These are phyloP conservation scores for Triticum urartu DNA, from an alignment of 176 grass and related monocot species.

Conservation along the genomic window DNA sequence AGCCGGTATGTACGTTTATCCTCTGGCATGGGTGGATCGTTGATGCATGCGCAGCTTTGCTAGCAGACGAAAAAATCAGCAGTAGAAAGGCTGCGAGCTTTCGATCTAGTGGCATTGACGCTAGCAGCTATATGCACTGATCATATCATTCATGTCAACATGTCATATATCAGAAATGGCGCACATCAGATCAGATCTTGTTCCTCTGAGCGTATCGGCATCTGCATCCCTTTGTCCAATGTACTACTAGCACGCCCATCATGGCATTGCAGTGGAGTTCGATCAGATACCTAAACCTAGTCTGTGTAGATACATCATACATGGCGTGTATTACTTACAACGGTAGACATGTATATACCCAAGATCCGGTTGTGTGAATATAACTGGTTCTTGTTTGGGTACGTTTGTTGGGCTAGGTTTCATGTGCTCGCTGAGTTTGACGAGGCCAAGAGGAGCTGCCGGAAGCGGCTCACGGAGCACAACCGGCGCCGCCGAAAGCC, in stretches of 20 bases:
- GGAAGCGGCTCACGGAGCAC: slow-evolving; percentile 68
- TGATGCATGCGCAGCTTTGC: background rate
- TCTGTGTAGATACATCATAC: background rate
- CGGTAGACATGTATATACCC: background rate
- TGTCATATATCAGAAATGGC: slow-evolving; percentile 5
- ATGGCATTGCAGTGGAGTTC: background rate
- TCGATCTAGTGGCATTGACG: background rate
- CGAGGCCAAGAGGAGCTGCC: slow-evolving; percentile 65
- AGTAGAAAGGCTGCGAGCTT: background rate
- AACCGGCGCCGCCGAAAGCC: slow-evolving; percentile 74
- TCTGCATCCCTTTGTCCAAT: background rate
- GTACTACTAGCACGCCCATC: background rate
- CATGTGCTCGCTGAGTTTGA: slow-evolving; percentile 70
- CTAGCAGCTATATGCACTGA: background rate
- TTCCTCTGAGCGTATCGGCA: slow-evolving; percentile 24
- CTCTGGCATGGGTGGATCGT: background rate
- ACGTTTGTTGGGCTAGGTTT: slow-evolving; percentile 39
- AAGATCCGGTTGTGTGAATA: background rate
- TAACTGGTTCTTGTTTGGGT: background rate
- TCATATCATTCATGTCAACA: slow-evolving; percentile 2
- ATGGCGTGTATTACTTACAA: background rate
- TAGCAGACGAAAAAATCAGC: background rate
- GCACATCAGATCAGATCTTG: background rate
- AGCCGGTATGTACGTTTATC: slow-evolving; percentile 50
- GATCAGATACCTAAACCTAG: background rate